Percentiles rank a stretch among this genome's conserved stretches.
Evolutionary conservation across 2,329 filamentous ascomycete genomes (phyloP).

Genomic region (Cucurbitaria berberidis): DNA sequence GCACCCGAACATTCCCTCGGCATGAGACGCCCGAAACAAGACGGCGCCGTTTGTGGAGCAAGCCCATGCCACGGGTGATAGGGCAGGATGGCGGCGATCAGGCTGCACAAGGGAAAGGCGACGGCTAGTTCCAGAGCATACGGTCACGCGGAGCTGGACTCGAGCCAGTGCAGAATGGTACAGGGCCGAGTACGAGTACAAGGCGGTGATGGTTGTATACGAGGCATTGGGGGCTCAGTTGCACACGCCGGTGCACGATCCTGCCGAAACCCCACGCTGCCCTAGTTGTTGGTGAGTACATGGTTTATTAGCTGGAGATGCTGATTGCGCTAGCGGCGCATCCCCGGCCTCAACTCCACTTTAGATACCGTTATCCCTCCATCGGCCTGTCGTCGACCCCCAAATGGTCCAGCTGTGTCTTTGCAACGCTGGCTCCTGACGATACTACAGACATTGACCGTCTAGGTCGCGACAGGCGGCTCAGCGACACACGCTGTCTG

Average conservation of each 20-base stretch:
- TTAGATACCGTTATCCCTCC: slow-evolving; percentile 27
- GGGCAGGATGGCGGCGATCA: not conserved
- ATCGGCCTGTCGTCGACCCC: slow-evolving; percentile 13
- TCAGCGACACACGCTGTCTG: slow-evolving; percentile 9
- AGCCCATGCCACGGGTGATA: not conserved
- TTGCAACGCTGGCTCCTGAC: slow-evolving; percentile 2
- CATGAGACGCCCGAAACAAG: not conserved
- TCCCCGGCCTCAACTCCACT: slow-evolving; percentile 35
- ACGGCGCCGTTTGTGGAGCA: not conserved
- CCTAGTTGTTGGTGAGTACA: slow-evolving; percentile 13
- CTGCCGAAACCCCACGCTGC: slow-evolving; percentile 14
- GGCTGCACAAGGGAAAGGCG: slow-evolving; percentile 2
- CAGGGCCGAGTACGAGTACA: slow-evolving; percentile 7
- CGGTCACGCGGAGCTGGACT: slow-evolving; percentile 18
- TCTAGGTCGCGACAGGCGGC: slow-evolving; percentile 18
- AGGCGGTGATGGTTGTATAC: not conserved
- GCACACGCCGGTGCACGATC: not conserved
- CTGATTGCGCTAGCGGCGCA: slow-evolving; percentile 18
- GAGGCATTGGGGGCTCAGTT: not conserved
- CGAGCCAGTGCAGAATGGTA: slow-evolving; percentile 8
- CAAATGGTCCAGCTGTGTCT: not conserved
- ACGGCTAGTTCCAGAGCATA: slow-evolving; percentile 9
- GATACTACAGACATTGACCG: slow-evolving; percentile 5
- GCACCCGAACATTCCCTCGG: not conserved
- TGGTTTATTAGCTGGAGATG: not conserved